Base-by-base conservation (phyloP, 75 land plant species). In the Ceratopteris richardii region DNA sequence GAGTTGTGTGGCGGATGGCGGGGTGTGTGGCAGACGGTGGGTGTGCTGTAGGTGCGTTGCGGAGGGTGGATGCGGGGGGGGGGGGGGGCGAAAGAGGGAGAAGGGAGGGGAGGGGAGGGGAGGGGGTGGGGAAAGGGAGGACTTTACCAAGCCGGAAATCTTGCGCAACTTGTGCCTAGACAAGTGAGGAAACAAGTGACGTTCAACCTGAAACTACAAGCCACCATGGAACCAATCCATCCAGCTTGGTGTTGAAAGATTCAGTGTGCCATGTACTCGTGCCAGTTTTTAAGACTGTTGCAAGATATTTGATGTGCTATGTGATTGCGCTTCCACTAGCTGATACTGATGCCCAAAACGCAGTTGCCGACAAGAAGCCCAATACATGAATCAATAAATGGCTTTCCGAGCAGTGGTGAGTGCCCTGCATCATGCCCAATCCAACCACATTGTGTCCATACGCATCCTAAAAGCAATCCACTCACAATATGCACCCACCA, bases 161-260 rank as follows among this genome's bases (percentile, higher is more conserved):
- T 73, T 77, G 55, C 92, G 73, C 60, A 87, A 65, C 14, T 87
- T 79, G 55, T 78, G 76, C 37, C 92, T 51, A 0, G 92, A 87
- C 52, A 87, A 24, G 25, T 81, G 24, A 0, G 92, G 92, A 39
- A 87, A 87, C 54, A 84, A 58, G 33, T 87, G 92, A 40, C 83
- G 92, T 48, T 87, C 92, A 9, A 83, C 66, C 77, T 87, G 92
- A 66, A 83, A 84, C 61, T 87, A 81, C 25, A 87, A 56, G 1
- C 92, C 92, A 10, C 87, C 92, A 31, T 74, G 77, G 39, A 87
- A 87, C 92, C 87, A 87, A 42, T 88, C 93, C 87, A 78, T 80
- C 79, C 76, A 80, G 9, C 74, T 31, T 0, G 88, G 67, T 21
- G 81, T 78, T 0, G 75, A 41, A 11, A 88, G 78, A 30, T 88